Percentiles rank a stretch among this genome's conserved stretches.
phyloP scores from a whole-genome alignment of 2,329 filamentous ascomycete genomes.

The Phyllosticta paracitricarpa region DNA sequence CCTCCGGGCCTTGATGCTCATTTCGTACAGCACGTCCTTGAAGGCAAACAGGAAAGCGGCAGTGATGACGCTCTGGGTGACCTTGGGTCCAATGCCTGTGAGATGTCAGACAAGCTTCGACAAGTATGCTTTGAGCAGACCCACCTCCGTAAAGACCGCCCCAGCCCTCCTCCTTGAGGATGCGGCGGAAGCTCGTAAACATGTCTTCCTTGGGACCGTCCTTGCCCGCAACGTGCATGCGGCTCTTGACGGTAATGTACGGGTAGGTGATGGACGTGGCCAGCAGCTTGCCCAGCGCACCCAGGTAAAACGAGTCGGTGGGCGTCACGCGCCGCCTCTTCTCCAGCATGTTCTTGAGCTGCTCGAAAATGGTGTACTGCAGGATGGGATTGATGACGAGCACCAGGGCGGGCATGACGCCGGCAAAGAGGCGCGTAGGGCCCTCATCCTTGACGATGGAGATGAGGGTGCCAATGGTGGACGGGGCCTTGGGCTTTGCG shows the following conservation, averaged over 20 bases:
- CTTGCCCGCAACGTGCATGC: conserved; percentile 82
- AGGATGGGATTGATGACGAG: conserved; percentile 97
- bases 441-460: conserved; percentile 77
- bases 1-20: conserved; percentile 57
- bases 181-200: conserved; percentile 63
- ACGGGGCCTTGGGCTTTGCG: conserved; percentile 47
- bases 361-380: conserved; percentile 98
- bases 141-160: conserved; percentile 83
- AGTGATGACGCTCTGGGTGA: conserved; percentile 92
- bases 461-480: conserved; percentile 72
- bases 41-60: conserved; percentile 95
- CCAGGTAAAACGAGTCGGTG: conserved; percentile 78
- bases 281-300: conserved; percentile 86
- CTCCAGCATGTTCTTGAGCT: conserved; percentile 88
- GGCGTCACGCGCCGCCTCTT: conserved; percentile 68
- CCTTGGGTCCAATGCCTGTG: conserved; percentile 85
- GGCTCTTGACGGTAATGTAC: conserved; percentile 97
- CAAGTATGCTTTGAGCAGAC: conserved; percentile 20
- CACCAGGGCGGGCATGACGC: conserved; percentile 84
- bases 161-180: conserved; percentile 85
- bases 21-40: conserved; percentile 90
- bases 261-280: conserved; percentile 93
- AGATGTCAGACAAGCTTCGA: conserved; percentile 13
- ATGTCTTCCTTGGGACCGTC: conserved; percentile 72
- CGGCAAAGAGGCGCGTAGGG: conserved; percentile 73